Conservation (phyloP, 2,329 filamentous ascomycete species). For the Rhexocercosporidium sp. region DNA sequence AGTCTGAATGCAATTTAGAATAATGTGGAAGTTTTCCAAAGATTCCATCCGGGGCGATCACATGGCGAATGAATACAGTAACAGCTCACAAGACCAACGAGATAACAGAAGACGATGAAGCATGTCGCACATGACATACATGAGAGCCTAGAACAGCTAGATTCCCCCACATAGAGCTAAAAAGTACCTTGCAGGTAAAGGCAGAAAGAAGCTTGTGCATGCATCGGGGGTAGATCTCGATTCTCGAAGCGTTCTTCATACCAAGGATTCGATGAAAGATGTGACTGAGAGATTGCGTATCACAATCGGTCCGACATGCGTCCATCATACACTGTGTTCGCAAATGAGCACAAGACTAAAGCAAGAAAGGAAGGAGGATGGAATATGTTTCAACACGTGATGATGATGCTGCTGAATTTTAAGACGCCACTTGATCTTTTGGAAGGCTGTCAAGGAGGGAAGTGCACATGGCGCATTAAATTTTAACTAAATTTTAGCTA, state of each 20-base stretch:
- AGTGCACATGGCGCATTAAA: too few relatives aligned
- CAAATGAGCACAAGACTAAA: not conserved
- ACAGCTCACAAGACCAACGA: not conserved
- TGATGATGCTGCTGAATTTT: not conserved
- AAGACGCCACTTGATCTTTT: not conserved
- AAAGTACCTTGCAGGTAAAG: not conserved
- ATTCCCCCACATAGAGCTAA: not conserved
- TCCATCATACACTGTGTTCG: not conserved
- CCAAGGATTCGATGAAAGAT: not conserved
- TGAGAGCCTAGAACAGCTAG: not conserved
- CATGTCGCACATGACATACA: not conserved
- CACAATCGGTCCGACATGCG: not conserved
- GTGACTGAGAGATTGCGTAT: too few relatives aligned
- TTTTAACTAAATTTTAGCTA: too few relatives aligned
- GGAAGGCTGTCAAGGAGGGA: not conserved
- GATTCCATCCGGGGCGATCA: too few relatives aligned
- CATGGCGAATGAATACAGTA: too few relatives aligned
- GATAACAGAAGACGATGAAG: not conserved
- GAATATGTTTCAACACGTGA: not conserved
- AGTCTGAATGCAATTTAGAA: too few relatives aligned
- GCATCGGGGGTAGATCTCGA: not conserved
- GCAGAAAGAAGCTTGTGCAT: not conserved
- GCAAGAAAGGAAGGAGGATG: conserved; percentile 1
- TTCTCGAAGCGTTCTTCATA: not conserved
- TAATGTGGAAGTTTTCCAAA: too few relatives aligned